These are phyloP conservation scores for Sarocladium brachiariae DNA, from an alignment of 2,329 filamentous ascomycete genomes.

Conservation along the genomic window DNA sequence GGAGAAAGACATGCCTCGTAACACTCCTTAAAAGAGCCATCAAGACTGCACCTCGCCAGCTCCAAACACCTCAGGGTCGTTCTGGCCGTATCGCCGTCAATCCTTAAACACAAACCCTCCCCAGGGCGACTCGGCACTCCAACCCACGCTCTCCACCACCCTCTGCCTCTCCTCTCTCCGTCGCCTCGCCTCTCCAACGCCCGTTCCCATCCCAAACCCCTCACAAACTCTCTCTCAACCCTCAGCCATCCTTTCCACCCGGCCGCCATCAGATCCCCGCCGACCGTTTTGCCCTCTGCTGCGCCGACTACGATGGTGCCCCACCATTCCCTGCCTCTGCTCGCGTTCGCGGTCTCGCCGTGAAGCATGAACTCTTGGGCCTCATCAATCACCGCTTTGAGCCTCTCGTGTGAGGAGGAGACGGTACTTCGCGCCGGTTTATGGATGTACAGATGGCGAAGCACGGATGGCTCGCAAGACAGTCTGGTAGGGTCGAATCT, in stretches of 20 bases:
- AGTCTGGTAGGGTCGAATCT: conserved; percentile 48
- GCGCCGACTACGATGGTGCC: conserved; percentile 49
- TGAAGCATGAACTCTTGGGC: conserved; percentile 46
- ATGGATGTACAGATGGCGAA: conserved; percentile 46
- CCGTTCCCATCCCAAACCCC: conserved; percentile 32
- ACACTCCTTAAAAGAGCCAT: too few species aligned
- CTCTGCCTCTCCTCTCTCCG: conserved; percentile 32
- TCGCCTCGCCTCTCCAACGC: conserved; percentile 37
- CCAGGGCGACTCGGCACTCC: conserved; percentile 42
- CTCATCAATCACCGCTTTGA: conserved; percentile 30
- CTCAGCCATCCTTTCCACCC: conserved; percentile 45
- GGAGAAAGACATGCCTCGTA: too few species aligned
- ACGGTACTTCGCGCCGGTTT: conserved; percentile 26
- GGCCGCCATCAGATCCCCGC: conserved; percentile 23
- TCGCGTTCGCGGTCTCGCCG: conserved; percentile 29
- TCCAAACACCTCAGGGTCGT: too few species aligned
- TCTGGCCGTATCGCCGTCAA: too few species aligned
- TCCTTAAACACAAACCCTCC: conserved; percentile 38
- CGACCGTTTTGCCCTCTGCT: conserved; percentile 15
- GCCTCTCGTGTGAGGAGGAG: conserved; percentile 16
- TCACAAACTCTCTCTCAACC: conserved; percentile 37
- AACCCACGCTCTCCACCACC: conserved; percentile 36
- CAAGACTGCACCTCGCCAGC: too few species aligned
- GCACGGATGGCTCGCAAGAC: conserved; percentile 27
- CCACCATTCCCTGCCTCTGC: conserved; percentile 46